Percentiles rank a stretch among this genome's conserved stretches.
These are phyloP conservation scores for Fusarium sp. DNA, from an alignment of 2,329 filamentous ascomycete genomes.

Conservation along the genomic window DNA sequence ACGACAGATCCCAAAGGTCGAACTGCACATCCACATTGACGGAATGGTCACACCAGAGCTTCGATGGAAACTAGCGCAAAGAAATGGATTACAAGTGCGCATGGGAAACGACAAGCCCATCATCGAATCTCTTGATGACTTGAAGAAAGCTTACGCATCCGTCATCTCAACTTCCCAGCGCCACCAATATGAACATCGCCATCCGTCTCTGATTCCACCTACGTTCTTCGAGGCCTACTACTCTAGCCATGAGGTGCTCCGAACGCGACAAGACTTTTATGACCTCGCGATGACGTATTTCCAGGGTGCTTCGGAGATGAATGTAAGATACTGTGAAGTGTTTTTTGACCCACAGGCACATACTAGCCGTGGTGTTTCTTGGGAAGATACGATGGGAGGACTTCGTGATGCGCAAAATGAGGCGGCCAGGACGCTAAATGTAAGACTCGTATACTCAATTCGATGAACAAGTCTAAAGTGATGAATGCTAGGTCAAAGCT, in stretches of 20 bases:
- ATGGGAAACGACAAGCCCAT: background rate
- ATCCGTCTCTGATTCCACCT: background rate
- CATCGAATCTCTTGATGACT: background rate
- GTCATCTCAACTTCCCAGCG: background rate
- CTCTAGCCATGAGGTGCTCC: background rate
- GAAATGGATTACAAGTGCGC: background rate
- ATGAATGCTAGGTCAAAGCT: background rate
- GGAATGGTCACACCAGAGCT: background rate
- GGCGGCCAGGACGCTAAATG: background rate
- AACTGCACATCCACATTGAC: background rate
- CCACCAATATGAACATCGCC: background rate
- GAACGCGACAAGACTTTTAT: background rate
- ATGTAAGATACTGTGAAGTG: background rate
- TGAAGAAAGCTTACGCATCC: background rate
- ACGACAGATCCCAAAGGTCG: background rate
- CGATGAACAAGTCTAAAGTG: background rate
- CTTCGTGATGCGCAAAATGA: background rate
- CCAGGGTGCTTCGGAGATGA: background rate
- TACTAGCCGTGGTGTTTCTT: background rate
- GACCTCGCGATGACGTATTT: background rate
- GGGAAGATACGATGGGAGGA: background rate
- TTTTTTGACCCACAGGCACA: background rate
- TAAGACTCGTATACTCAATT: background rate
- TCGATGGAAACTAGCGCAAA: background rate
- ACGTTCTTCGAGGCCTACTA: background rate